phyloP scores from a whole-genome alignment of 2,329 filamentous ascomycete species.

The Malbranchea cinnamomea region DNA sequence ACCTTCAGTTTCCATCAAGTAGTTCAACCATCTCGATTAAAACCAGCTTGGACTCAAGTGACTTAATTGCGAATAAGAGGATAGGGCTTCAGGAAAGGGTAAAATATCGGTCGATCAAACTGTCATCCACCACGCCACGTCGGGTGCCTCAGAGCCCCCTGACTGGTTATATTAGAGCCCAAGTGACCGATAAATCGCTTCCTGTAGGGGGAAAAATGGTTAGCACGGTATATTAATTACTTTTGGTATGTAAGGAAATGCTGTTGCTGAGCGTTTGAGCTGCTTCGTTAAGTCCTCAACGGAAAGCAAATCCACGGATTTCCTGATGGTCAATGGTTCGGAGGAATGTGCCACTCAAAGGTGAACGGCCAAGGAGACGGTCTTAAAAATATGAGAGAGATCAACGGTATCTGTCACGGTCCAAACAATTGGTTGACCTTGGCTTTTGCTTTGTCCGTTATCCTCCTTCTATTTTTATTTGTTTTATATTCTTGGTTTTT shows the following conservation, averaged over 20 bases:
- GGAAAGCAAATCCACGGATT: constrained; percentile 5
- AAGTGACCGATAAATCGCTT: too few species aligned
- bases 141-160: constrained; percentile 3
- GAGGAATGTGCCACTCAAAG: not conserved
- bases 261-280: not conserved
- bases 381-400: too few species aligned
- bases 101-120: too few species aligned
- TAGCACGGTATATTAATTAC: constrained; percentile 2
- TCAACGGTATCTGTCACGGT: too few species aligned
- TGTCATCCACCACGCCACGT: constrained; percentile 6
- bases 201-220: not conserved
- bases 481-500: too few species aligned
- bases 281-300: constrained; percentile 3
- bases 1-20: too few species aligned
- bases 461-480: too few species aligned
- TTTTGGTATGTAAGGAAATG: constrained; percentile 3
- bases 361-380: not conserved
- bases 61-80: too few species aligned
- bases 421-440: too few species aligned
- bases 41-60: too few species aligned
- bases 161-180: constrained; percentile 2
- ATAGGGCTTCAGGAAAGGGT: not conserved
- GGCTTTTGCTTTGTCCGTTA: too few species aligned
- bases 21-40: too few species aligned
- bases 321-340: constrained; percentile 1